Evolutionary conservation across 352 stramenopile species (phyloP), one percentile per base, ranked within the genome.

Genomic region (Globisporangium irregulare): DNA sequence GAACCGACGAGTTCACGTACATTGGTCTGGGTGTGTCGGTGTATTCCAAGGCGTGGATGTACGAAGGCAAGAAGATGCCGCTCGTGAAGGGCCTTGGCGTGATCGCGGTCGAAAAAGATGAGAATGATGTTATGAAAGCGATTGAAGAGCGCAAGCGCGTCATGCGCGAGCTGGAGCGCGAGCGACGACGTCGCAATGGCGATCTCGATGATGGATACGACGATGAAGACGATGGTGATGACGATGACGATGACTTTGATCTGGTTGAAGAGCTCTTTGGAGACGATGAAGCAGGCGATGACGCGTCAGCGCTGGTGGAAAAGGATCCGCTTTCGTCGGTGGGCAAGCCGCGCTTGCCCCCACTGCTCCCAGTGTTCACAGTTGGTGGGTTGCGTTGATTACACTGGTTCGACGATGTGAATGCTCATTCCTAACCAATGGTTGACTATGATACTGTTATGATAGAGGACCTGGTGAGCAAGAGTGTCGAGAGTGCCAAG

Each of bases 71-170:
- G 53, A 75, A 82, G 53, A 59, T 92, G 73, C 81, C 81, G 3
- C 73, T 76, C 20, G 81, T 92, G 20, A 79, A 73, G 24, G 81
- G 84, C 0, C 48, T 92, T 3, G 74, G 80, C 15, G 66, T 92
- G 29, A 81, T 90, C 62, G 79, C 81, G 24, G 54, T 88, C 32
- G 68, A 78, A 38, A 79, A 64, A 9, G 76, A 88, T 59, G 72
- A 77, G 6, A 69, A 79, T 36, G 80, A 90, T 7, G 57, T 85
- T 50, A 87, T 92, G 81, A 78, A 78, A 41, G 73, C 76, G 50
- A 82, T 90, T 10, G 80, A 92, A 63, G 77, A 89, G 64, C 84
- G 71, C 51, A 92, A 92, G 69, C 80, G 84, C 55, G 78, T 89
- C 29, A 80, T 79, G 61, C 81, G 79, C n/a, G 84, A 92, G 43